phyloP scores from a whole-genome alignment of 306 rosid genomes.

The Dalbergia cochinchinensis region DNA sequence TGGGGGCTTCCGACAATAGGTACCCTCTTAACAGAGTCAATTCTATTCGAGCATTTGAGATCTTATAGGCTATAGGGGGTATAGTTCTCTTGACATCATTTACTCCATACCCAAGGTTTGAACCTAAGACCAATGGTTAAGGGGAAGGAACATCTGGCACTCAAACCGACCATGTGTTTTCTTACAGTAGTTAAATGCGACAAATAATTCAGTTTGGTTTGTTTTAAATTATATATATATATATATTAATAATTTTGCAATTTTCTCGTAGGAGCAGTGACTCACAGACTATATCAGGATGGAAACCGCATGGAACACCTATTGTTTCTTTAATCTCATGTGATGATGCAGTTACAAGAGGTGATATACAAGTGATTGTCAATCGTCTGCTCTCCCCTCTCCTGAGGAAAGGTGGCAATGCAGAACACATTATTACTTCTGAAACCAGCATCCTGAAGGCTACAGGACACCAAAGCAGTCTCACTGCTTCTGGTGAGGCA shows the following conservation, averaged over 20 bases:
- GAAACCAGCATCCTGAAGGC: slow-evolving; percentile 58
- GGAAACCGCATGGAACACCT: slow-evolving; percentile 89
- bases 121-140: too few relatives aligned
- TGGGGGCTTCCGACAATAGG: too few relatives aligned
- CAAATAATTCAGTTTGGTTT: slow-evolving; percentile 30
- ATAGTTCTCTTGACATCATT: too few relatives aligned
- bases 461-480: slow-evolving; percentile 20
- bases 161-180: neutral
- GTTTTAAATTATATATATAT: neutral
- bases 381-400: slow-evolving; percentile 76
- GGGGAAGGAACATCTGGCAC: too few relatives aligned
- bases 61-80: too few relatives aligned
- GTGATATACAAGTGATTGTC: slow-evolving; percentile 72
- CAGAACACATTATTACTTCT: slow-evolving; percentile 53
- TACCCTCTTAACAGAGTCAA: too few relatives aligned
- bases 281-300: slow-evolving; percentile 73
- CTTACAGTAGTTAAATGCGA: slow-evolving; percentile 27
- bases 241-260: slow-evolving; percentile 8
- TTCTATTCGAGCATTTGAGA: too few relatives aligned
- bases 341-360: slow-evolving; percentile 72
- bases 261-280: slow-evolving; percentile 64
- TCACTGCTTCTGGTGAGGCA: slow-evolving; percentile 49
- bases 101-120: too few relatives aligned
- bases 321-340: slow-evolving; percentile 73
- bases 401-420: slow-evolving; percentile 64